phyloP scores from a whole-genome alignment of 2,329 filamentous ascomycete genomes.

The Colletotrichum musae region DNA sequence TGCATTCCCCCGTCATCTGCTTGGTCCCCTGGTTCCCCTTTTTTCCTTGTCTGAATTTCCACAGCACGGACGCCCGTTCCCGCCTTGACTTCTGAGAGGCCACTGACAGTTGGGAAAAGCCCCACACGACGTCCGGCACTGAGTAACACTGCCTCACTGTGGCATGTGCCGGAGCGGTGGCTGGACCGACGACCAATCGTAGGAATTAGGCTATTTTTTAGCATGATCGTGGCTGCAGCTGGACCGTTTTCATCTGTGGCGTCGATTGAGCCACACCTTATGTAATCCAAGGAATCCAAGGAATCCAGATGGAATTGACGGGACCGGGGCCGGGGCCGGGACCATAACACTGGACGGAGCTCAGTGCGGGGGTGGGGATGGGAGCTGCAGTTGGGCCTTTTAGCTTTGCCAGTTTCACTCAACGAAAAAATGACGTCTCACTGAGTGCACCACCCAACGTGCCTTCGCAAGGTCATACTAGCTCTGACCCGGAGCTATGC shows the following conservation, averaged over 20 bases:
- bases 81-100: conserved; percentile 9
- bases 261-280: too few species aligned
- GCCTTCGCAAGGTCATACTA: background rate
- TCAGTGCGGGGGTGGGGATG: background rate
- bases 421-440: conserved; percentile 36
- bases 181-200: background rate
- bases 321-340: background rate
- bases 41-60: conserved; percentile 21
- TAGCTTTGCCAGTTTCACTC: conserved; percentile 31
- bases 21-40: conserved; percentile 14
- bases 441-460: conserved; percentile 11
- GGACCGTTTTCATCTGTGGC: too few species aligned
- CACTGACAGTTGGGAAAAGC: conserved; percentile 25
- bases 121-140: conserved; percentile 31
- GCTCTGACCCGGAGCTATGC: background rate
- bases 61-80: conserved; percentile 24
- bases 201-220: conserved; percentile 5
- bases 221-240: background rate
- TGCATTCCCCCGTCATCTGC: conserved; percentile 27
- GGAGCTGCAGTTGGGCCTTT: conserved; percentile 24
- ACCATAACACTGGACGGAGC: background rate
- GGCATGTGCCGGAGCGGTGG: conserved; percentile 25
- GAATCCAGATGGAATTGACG: too few species aligned
- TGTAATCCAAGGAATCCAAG: too few species aligned
- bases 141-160: conserved; percentile 29